Percentiles rank a stretch among this genome's conserved stretches.
Conservation (phyloP, 1,284 basidiomycete species). For the Uromyces viciae-fabae region DNA sequence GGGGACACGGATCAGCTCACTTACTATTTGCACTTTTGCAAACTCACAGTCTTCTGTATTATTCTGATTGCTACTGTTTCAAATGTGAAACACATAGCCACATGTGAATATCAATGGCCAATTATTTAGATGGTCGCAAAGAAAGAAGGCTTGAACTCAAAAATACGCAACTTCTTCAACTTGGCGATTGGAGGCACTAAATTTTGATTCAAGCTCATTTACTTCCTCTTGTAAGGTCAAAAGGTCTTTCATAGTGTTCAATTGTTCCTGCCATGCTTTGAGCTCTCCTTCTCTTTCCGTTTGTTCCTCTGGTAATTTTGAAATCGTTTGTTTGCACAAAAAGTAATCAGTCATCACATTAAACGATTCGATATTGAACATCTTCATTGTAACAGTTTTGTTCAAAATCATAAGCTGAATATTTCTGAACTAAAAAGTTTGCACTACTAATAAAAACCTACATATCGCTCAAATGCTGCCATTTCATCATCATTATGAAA, state of each 20-base stretch:
- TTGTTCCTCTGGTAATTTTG: slow-evolving; percentile 48
- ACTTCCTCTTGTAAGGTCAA: slow-evolving; percentile 65
- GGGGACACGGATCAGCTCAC: too few relatives aligned
- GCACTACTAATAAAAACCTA: slow-evolving; percentile 40
- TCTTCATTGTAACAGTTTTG: too few relatives aligned
- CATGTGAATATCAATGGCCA: too few relatives aligned
- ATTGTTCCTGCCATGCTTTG: slow-evolving; percentile 63
- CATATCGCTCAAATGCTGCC: slow-evolving; percentile 53
- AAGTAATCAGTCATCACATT: not conserved
- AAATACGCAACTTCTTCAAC: slow-evolving; percentile 63
- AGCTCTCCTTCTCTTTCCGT: slow-evolving; percentile 60
- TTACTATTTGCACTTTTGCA: too few relatives aligned
- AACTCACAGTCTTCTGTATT: too few relatives aligned
- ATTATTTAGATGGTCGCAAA: too few relatives aligned
- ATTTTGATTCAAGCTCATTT: slow-evolving; percentile 61
- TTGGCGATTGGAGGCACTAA: slow-evolving; percentile 60
- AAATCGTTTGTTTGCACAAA: slow-evolving; percentile 19
- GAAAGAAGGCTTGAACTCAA: too few relatives aligned
- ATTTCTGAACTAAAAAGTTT: too few relatives aligned
- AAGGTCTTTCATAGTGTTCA: slow-evolving; percentile 63
- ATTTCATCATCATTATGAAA: slow-evolving; percentile 64
- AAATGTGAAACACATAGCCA: too few relatives aligned
- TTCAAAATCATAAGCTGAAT: too few relatives aligned
- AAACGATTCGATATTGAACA: too few relatives aligned
- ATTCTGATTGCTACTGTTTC: too few relatives aligned